Evolutionary conservation across 2,329 filamentous ascomycete species (phyloP), one percentile per base, ranked within the genome.

Genomic region (Phialophora macrospora): DNA sequence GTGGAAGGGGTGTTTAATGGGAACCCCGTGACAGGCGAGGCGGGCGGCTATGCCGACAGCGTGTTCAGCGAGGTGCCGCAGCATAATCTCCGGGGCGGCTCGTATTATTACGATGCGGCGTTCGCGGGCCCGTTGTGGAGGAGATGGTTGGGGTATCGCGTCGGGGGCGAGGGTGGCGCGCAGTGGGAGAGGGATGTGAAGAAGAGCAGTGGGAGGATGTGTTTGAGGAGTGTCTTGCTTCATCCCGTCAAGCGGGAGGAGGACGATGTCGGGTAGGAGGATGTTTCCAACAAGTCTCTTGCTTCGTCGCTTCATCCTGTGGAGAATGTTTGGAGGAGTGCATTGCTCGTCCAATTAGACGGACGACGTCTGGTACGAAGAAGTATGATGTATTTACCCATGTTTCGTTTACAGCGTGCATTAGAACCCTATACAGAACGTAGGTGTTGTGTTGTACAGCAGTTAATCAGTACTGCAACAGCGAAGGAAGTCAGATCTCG

Each of bases 161-260:
- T 22, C 4, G 24, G 20, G 2, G 48, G 9, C 2, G 20, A 22
- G 48, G 48, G 48, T 6, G 48, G 48, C 11, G 48, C 11, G 20
- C 3, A 14, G 9, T 22, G 24, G 48, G 48, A 51, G 22, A 22
- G 48, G 20, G 22, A 51, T 51, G 20, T 5, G 20, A 26, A 26
- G 9, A 14, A 26, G 48, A 28, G 48, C 11, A 26, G 20, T 51
- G 48, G 48, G 20, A 4, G 48, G 48, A 51, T 51, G 48, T 51
- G 48, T 26, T 26, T 24, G 22, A 26, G 48, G 48, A 51, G 48
- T 26, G 48, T 51, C 22, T 28, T 51, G 20, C 24, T 51, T 22
- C 48, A 51, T 51, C 48, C 48, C 17, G 48, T 51, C 24, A 51
- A 51, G 24, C 20, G 48, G 48, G 48, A 51, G 48, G 48, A 51